Evolutionary conservation across 441 rosid genomes (phyloP), one percentile per base, ranked within the genome.

Genomic region (Gossypium gossypioides): DNA sequence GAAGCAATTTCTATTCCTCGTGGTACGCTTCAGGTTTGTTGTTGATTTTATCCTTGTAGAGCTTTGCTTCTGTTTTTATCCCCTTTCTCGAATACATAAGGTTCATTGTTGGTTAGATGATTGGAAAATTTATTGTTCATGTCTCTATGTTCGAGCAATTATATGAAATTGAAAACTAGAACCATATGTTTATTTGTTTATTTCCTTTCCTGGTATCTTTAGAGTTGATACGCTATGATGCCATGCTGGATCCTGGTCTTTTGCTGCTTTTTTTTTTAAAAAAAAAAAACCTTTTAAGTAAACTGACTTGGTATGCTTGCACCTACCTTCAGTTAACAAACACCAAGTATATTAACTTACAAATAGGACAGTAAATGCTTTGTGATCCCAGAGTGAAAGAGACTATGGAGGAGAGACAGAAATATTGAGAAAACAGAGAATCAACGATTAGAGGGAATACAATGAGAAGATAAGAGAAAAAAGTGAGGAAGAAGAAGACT

Each of bases 1-100:
- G 86, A 84, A 75, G 87, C 89, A 71, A 86, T 89, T 77, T 81
- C 83, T 66, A 87, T 95, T 75, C 96, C 95, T 68, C 95, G 99
- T 74, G 99, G 99, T 75, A 92, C 98, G 19, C 98, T 95, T 79
- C 97, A 95, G 98, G 99, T 93, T 80, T 80, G 94, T 88, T 79
- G 74, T 82, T 78, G 57, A n/a, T 58, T 57, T 63, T 29, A 29
- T 61, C 74, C 60, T 62, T 63, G 42, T 64, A 22, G 59, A 54
- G 48, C 76, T 55, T 56, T 37, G 51, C 63, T 74, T 69, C 46
- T 44, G 32, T 60, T 73, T 70, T 32, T n/a, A 27, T 29, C 21
- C 52, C 10, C 6, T 54, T 51, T 34, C 37, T 57, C 6, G 25
- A 9, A 29, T 68, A 51, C 44, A 9, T 68, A 52, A 51, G 72